Evolutionary conservation across 2,329 filamentous ascomycete species (phyloP), one percentile per base, ranked within the genome.

Genomic region (Ophiostoma montium): DNA sequence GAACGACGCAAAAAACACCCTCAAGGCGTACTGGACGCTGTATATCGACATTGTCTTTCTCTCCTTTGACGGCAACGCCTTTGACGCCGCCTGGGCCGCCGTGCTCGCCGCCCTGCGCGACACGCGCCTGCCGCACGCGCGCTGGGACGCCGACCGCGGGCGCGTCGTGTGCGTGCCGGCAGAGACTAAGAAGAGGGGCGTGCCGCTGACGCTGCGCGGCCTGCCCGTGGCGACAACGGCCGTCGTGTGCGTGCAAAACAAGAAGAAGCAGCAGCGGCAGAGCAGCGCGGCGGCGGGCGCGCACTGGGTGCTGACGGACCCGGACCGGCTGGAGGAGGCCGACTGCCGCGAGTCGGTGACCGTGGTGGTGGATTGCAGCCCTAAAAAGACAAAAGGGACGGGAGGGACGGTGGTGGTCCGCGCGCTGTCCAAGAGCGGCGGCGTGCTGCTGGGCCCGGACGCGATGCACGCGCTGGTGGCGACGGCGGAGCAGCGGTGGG

Each of bases 1-100:
- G 10, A 56, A 58, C 13, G 54, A 56, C 33, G 48, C n/a, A n/a
- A 52, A 49, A 48, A 48, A 3, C 53, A 56, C 1, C 63, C 63
- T 90, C 11, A 90, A 85, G 62, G 92, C 84, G 0, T 96, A 94
- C 64, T 98, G 90, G 92, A 82, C 86, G 10, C 77, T 98, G 18
- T 95, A 95, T 65, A 85, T 98, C 56, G 90, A 96, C 61, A 73
- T 95, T n/a, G 76, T 95, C 60, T 92, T 95, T 66, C 82, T 98
- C 56, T 94, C 86, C 0, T 79, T 95, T 46, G 89, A 95, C 55
- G 90, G 90, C 6, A 94, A 92, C 59, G 78, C 87, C 1, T 89
- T 96, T 56, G 90, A 98, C 60, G 85, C 86, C 1, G 86, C 87
- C 0, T 96, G 90, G 89, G 76, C 83, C 1, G 81, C 87, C 12